Base-by-base conservation (phyloP, 208 protist species). In the Trypanosomatidae sp. region DNA sequence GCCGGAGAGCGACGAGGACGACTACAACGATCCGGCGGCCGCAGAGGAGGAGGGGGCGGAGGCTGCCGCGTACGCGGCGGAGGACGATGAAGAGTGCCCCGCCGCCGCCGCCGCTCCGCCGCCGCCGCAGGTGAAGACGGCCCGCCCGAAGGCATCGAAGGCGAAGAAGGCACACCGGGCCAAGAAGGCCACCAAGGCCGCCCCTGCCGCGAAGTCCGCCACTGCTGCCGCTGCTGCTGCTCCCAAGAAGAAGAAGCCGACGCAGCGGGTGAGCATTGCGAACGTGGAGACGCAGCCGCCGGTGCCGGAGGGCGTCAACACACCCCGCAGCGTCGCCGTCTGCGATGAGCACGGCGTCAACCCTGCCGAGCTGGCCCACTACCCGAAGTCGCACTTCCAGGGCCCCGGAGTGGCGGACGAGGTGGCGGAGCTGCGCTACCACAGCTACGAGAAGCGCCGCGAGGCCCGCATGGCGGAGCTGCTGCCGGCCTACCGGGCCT, bases 401-500 rank as follows among this genome's bases (percentile, higher is more conserved):
- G 81, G 78, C 33, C 5, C 67, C 13, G 76, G 64, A 33, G 83
- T 93, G 17, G 73, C 81, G 3, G 67, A 78, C 30, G 73, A 87
- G 50, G 58, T 89, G 19, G 89, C 83, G 6, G 69, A 75, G 19
- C 71, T 94, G 62, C 92, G 90, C 43, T 84, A 83, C 59, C 64
- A 78, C 33, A 85, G 82, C 64, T 97, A 90, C 75, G 88, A 94
- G 75, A 88, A 90, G 66, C 86, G 88, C 53, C 82, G 86, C 15
- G n/a, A n/a, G n/a, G 79, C 72, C 44, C 85, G 84, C 59, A 77
- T 97, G 77, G 77, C 66, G n/a, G 58, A 79, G 49, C 83, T 94
- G 30, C 44, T 69, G 55, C 74, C 76, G 13, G 59, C 69, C 33
- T 86, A 86, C 69, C 46, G 74, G 44, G 30, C 39, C 53, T 46